Base-by-base conservation (phyloP, 2,329 filamentous ascomycete genomes). In the Elsinoe perseae region DNA sequence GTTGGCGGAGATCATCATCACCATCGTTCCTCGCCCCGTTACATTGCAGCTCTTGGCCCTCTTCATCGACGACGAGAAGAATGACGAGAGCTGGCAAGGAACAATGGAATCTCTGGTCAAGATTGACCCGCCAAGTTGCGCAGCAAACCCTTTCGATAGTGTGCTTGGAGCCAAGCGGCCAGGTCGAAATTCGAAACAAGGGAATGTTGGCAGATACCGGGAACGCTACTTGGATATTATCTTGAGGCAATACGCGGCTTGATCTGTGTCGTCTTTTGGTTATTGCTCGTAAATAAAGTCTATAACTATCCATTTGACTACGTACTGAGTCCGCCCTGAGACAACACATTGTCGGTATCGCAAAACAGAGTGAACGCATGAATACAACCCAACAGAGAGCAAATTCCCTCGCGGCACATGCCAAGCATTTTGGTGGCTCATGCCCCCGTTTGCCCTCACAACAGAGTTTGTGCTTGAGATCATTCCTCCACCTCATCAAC, bases 101-200 rank as follows among this genome's bases (percentile, higher is more conserved):
- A 38, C 34, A n/a, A n/a, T n/a, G n/a, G n/a, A 9, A 9, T 14
- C n/a, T 36, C 10, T 36, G 32, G 32, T 25, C 40, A 25, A 43
- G 40, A 43, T 36, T 43, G 40, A 43, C 18, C 3, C 25, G 44
- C 44, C 44, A 50, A 50, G 44, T 50, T 30, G 44, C 23, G 44
- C 44, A 50, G 23, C 44, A 50, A 28, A 28, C 28, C 44, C 44
- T 30, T 30, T 43, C 40, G 16, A 43, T 43, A 43, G 40, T 43
- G 40, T 43, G 40, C 40, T 43, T 43, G 40, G 40, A 50, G 44
- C 44, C 44, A 50, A 50, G 44, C 23, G 40, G 16, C 40, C 40
- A 43, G 40, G 40, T 43, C 21, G 40, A 43, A 23, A 43, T 23
- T 23, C 40, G 40, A 43, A 43, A 43, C 40, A 43, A 43, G 18